Conservation (phyloP, 306 rosid species). For the Vigna radiata region DNA sequence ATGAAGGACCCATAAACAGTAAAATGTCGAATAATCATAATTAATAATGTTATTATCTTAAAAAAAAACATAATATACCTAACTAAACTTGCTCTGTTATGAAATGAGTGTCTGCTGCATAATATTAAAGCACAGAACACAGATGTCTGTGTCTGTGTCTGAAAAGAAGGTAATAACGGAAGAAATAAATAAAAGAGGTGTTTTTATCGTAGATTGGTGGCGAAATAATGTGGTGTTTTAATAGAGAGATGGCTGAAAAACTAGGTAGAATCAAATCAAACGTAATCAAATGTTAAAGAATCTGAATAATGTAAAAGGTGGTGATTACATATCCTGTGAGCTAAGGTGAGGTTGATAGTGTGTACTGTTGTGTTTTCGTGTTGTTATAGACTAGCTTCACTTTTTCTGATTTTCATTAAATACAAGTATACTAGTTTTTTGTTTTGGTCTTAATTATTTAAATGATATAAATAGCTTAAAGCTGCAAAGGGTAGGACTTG, state of each 20-base stretch:
- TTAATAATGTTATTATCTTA: neutral
- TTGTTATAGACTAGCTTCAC: conserved; percentile 50
- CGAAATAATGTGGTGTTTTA: neutral
- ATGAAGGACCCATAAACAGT: no score
- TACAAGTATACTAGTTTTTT: neutral
- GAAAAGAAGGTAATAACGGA: neutral
- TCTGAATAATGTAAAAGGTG: conserved; percentile 8
- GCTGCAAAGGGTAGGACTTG: conserved; percentile 74
- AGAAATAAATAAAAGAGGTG: neutral
- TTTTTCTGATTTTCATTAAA: conserved; percentile 44
- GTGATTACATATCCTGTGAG: conserved; percentile 10
- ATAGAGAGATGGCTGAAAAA: neutral
- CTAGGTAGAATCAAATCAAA: conserved; percentile 17
- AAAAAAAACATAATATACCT: neutral
- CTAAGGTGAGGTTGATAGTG: conserved; percentile 30
- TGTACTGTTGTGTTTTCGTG: conserved; percentile 68
- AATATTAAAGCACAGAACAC: neutral
- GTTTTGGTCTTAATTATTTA: neutral
- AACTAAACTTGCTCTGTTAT: neutral
- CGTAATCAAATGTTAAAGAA: conserved; percentile 14
- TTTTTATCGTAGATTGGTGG: neutral
- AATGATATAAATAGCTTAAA: conserved; percentile 58
- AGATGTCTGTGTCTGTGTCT: neutral
- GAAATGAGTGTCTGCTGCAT: neutral
- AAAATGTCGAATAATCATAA: no score